Percentiles rank a stretch among this genome's conserved stretches.
phyloP scores from a whole-genome alignment of 2,329 filamentous ascomycete species.

The Nakataea oryzae region DNA sequence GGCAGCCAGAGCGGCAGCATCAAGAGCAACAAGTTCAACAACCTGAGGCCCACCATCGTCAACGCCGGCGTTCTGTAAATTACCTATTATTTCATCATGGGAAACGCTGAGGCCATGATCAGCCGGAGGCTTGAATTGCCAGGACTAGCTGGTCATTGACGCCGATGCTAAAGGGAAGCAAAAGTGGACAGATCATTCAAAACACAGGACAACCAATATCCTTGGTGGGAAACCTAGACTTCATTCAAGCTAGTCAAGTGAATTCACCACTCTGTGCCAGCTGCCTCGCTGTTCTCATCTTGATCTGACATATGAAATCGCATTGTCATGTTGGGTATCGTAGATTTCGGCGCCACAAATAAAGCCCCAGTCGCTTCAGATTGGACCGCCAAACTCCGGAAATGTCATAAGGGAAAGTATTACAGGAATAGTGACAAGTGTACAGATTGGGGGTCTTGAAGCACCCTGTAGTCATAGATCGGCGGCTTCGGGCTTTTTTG shows the following conservation, averaged over 20 bases:
- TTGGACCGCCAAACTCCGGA: neutral
- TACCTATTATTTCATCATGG: neutral
- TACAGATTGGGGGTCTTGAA: neutral
- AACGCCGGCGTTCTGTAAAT: conserved; percentile 8
- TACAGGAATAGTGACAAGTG: neutral
- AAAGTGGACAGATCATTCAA: neutral
- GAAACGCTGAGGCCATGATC: neutral
- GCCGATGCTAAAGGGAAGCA: neutral
- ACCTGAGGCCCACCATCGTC: conserved; percentile 11
- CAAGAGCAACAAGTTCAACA: conserved; percentile 31
- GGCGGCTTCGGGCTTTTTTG: neutral
- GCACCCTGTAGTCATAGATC: neutral
- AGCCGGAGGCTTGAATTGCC: neutral
- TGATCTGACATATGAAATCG: neutral
- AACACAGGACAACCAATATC: neutral
- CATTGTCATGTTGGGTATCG: neutral
- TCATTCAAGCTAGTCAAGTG: neutral
- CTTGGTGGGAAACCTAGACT: neutral
- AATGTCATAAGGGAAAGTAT: neutral
- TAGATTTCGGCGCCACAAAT: neutral
- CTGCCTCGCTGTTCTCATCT: neutral
- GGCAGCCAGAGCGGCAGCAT: conserved; percentile 44
- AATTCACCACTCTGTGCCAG: neutral
- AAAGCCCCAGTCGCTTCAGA: neutral
- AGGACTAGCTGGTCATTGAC: neutral